Conservation (phyloP, 2,329 filamentous ascomycete genomes). For the Metarhizium album region DNA sequence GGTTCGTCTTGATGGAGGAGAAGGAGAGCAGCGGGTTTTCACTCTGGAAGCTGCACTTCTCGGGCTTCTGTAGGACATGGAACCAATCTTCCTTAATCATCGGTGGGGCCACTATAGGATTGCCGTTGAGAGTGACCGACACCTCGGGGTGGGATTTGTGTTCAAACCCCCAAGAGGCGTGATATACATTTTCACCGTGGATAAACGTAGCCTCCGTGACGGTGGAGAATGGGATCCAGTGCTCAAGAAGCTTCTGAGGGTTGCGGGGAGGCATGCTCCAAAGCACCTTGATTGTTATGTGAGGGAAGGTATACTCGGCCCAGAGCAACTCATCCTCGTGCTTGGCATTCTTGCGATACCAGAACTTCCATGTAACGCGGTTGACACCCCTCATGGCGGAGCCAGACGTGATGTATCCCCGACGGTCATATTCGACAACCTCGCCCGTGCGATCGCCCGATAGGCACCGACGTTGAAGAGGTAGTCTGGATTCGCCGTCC, state of each 20-base stretch:
- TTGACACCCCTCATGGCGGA: neutral
- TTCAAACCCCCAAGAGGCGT: neutral
- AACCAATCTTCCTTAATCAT: slow-evolving; percentile 1
- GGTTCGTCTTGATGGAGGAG: neutral
- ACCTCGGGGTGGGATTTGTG: neutral
- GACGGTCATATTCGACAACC: neutral
- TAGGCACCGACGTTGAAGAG: neutral
- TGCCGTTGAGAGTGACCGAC: neutral
- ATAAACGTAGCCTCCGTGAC: neutral
- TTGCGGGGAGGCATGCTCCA: neutral
- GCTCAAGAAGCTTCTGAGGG: neutral
- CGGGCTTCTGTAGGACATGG: neutral
- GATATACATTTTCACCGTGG: neutral
- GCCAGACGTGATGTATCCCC: neutral
- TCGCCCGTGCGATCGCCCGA: neutral
- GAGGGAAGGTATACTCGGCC: neutral
- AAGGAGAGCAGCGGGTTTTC: neutral
- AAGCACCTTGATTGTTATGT: neutral
- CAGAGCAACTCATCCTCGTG: slow-evolving; percentile 1
- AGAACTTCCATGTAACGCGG: neutral
- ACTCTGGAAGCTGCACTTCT: neutral
- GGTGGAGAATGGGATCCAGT: neutral
- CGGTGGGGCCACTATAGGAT: neutral
- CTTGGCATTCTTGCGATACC: neutral
- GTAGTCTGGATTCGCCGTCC: neutral